Percentiles rank a stretch among this genome's conserved stretches.
These are phyloP conservation scores for Penicillium chermesinum DNA, from an alignment of 495 filamentous ascomycete genomes.

Conservation along the genomic window DNA sequence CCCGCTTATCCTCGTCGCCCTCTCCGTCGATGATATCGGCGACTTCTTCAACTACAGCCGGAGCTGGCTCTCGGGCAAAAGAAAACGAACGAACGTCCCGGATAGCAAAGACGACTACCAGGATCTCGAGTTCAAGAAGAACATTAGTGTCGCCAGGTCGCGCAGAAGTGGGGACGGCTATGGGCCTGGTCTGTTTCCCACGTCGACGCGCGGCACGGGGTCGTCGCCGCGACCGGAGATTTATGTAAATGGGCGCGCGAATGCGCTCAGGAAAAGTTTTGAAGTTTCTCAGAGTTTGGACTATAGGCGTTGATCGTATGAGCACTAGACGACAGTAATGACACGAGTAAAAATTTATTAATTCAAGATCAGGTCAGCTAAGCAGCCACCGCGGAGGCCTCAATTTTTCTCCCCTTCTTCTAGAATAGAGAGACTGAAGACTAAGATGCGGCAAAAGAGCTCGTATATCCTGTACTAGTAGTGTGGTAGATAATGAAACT, in stretches of 20 bases:
- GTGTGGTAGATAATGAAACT: too few relatives aligned
- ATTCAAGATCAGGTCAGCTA: too few relatives aligned
- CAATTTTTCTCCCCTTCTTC: too few relatives aligned
- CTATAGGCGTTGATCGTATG: slow-evolving; percentile 17
- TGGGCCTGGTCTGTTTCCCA: slow-evolving; percentile 27
- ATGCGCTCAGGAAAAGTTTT: slow-evolving; percentile 7
- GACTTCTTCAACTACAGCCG: slow-evolving; percentile 28
- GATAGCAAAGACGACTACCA: too few relatives aligned
- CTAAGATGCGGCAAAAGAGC: too few relatives aligned
- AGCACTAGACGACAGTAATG: slow-evolving; percentile 6
- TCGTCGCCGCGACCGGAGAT: slow-evolving; percentile 6
- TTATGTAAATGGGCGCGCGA: slow-evolving; percentile 9
- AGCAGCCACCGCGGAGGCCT: too few relatives aligned
- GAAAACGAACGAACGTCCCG: not conserved
- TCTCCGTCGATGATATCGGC: slow-evolving; percentile 54
- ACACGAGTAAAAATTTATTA: slow-evolving; percentile 13
- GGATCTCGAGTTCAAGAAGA: slow-evolving; percentile 33
- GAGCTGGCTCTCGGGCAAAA: slow-evolving; percentile 19
- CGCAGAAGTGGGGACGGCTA: slow-evolving; percentile 30
- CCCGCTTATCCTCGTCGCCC: slow-evolving; percentile 54
- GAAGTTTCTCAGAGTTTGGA: slow-evolving; percentile 4
- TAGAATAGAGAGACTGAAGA: too few relatives aligned
- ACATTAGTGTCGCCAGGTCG: slow-evolving; percentile 23
- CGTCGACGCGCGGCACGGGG: slow-evolving; percentile 28
- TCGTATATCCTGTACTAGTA: too few relatives aligned